These are phyloP conservation scores for Taphrina deformans DNA, from an alignment of 1,139 yeast genomes.

Conservation along the genomic window DNA sequence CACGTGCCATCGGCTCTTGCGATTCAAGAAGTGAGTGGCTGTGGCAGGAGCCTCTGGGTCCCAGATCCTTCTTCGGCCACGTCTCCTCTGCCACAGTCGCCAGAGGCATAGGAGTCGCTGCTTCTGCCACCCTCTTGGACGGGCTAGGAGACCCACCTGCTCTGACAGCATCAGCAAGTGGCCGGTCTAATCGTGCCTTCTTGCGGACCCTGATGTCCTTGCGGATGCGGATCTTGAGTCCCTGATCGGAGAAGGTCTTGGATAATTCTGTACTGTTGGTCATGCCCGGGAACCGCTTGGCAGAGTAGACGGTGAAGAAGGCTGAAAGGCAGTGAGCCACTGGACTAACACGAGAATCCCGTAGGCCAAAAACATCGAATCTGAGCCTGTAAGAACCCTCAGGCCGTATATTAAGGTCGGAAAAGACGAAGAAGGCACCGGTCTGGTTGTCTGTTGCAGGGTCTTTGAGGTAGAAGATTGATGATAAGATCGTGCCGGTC, in stretches of 20 bases:
- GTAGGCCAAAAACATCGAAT: conserved; percentile 42
- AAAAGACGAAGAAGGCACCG: conserved; percentile 44
- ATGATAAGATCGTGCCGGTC: conserved; percentile 22
- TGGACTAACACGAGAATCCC: background rate
- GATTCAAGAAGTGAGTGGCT: background rate
- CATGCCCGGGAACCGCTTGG: conserved; percentile 48
- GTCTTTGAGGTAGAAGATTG: conserved; percentile 18
- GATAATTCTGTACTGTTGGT: conserved; percentile 29
- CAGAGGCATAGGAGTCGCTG: background rate
- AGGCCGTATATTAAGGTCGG: conserved; percentile 46
- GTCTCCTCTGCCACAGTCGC: conserved; percentile 6
- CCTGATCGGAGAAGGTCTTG: conserved; percentile 29
- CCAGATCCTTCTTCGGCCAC: background rate
- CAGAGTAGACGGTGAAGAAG: conserved; percentile 46
- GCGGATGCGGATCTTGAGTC: conserved; percentile 27
- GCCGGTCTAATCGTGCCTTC: background rate
- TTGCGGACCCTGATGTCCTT: conserved; percentile 26
- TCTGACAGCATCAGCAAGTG: background rate
- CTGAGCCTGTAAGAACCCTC: conserved; percentile 45
- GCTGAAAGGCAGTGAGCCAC: conserved; percentile 41
- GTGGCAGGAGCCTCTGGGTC: background rate
- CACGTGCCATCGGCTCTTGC: background rate
- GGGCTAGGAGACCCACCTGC: background rate
- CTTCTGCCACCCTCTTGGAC: background rate
- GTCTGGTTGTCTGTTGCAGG: conserved; percentile 7